phyloP scores from a whole-genome alignment of 805 yeast genomes.

The Myxozyma nipponensis region DNA sequence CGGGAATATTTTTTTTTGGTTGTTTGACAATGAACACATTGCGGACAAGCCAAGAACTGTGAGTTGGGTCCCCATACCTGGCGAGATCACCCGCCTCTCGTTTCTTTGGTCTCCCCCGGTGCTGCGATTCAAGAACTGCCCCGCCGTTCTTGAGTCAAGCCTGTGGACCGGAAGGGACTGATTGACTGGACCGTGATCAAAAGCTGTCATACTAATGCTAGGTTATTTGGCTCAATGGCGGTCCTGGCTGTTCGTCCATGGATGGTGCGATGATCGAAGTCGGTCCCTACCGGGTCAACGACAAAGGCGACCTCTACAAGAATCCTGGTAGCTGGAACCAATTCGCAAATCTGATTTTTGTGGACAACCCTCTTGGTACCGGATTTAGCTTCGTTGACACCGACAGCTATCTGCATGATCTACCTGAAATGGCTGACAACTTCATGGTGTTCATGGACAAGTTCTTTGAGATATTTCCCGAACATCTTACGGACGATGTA shows the following conservation, averaged over 20 bases:
- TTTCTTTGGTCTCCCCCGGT: too few species aligned
- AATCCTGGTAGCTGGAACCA: conserved; percentile 84
- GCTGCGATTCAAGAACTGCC: too few species aligned
- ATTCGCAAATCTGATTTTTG: conserved; percentile 70
- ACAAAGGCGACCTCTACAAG: conserved; percentile 44
- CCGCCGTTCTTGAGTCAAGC: too few species aligned
- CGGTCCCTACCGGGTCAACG: conserved; percentile 75
- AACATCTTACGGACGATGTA: conserved; percentile 53
- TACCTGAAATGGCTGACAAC: conserved; percentile 51
- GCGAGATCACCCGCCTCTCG: too few species aligned
- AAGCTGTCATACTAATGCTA: not conserved
- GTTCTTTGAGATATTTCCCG: conserved; percentile 70
- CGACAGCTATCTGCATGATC: conserved; percentile 39
- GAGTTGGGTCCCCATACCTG: not conserved
- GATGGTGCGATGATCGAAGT: conserved; percentile 93
- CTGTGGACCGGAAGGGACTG: too few species aligned
- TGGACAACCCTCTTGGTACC: conserved; percentile 94
- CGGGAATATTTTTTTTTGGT: conserved; percentile 76
- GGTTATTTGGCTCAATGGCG: conserved; percentile 89
- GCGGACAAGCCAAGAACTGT: conserved; percentile 36
- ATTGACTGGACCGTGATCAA: too few species aligned
- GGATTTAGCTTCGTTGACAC: conserved; percentile 71
- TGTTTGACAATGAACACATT: conserved; percentile 42
- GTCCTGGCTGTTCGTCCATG: conserved; percentile 98
- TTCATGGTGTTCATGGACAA: conserved; percentile 61